Evolutionary conservation across 106 monocot species (phyloP).

Genomic region (Alisma plantagoaquatica): DNA sequence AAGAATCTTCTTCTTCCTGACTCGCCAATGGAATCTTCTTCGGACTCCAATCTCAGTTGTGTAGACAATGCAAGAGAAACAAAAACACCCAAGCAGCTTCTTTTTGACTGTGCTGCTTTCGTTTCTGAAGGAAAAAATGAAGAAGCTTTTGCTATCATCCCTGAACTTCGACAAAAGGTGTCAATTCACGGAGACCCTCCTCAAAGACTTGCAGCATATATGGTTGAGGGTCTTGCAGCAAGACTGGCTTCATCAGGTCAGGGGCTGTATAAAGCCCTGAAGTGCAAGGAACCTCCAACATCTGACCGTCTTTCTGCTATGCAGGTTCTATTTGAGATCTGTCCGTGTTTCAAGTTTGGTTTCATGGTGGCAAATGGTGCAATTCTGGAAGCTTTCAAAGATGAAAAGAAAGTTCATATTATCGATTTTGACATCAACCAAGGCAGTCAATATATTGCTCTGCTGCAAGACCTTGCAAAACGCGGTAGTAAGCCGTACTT

Average conservation of each 20-base stretch:
- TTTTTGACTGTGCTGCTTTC: conserved; percentile 70
- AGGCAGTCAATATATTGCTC: conserved; percentile 81
- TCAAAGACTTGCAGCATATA: conserved; percentile 82
- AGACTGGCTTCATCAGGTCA: conserved; percentile 73
- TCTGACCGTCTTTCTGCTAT: conserved; percentile 75
- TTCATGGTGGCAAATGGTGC: conserved; percentile 95
- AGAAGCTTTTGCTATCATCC: conserved; percentile 51
- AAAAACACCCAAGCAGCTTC: conserved; percentile 67
- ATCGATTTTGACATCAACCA: conserved; percentile 96
- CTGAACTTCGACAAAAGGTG: conserved; percentile 70
- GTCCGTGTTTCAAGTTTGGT: conserved; percentile 94
- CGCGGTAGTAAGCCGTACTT: conserved; percentile 30
- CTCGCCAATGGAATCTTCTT: conserved; percentile 72
- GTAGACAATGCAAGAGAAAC: conserved; percentile 35
- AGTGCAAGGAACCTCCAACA: conserved; percentile 83
- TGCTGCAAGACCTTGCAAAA: conserved; percentile 52
- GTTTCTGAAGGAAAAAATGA: conserved; percentile 63
- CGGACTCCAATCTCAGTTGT: conserved; percentile 58
- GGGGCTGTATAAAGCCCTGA: conserved; percentile 72
- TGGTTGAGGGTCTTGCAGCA: conserved; percentile 87
- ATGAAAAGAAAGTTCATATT: conserved; percentile 74
- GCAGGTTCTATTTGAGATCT: conserved; percentile 92
- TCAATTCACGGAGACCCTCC: conserved; percentile 90
- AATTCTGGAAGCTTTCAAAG: conserved; percentile 61
- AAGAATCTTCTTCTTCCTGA: conserved; percentile 34